Conservation (phyloP, 352 stramenopile genomes). For the Albugo laibachii region DNA sequence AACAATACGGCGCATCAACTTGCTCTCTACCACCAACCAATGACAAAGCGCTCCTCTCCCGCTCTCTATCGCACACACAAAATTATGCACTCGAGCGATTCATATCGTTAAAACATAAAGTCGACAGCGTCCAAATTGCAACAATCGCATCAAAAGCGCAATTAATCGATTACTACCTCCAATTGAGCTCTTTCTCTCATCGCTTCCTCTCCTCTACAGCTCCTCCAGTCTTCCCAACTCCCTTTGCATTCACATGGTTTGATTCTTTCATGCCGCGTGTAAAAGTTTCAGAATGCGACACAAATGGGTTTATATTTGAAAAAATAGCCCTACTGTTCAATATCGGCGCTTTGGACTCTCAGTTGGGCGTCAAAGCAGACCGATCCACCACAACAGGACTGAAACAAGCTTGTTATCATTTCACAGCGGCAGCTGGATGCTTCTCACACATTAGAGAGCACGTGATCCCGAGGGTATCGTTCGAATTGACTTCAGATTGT, state of each 20-base stretch:
- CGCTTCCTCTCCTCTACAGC: no score
- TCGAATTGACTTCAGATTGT: constrained; percentile 30
- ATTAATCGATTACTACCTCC: no score
- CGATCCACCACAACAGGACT: constrained; percentile 49
- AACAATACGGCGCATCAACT: no score
- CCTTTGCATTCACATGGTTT: constrained; percentile 59
- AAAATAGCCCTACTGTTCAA: constrained; percentile 78
- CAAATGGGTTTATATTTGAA: constrained; percentile 22
- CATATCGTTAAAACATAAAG: no score
- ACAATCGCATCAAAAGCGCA: no score
- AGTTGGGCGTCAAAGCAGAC: constrained; percentile 64
- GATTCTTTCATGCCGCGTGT: constrained; percentile 81
- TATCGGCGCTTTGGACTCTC: constrained; percentile 56
- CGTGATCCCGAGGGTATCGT: constrained; percentile 19
- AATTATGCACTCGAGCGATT: no score
- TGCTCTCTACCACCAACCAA: no score
- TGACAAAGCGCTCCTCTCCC: no score
- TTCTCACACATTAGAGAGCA: constrained; percentile 42
- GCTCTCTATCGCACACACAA: no score
- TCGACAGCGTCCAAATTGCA: no score
- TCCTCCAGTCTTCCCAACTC: no score
- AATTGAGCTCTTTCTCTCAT: no score
- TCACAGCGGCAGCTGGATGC: constrained; percentile 64
- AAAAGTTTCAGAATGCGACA: constrained; percentile 23
- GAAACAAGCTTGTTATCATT: constrained; percentile 66